These are phyloP conservation scores for Bassia scoparia DNA, from an alignment of 148 eudicot genomes.

Conservation along the genomic window DNA sequence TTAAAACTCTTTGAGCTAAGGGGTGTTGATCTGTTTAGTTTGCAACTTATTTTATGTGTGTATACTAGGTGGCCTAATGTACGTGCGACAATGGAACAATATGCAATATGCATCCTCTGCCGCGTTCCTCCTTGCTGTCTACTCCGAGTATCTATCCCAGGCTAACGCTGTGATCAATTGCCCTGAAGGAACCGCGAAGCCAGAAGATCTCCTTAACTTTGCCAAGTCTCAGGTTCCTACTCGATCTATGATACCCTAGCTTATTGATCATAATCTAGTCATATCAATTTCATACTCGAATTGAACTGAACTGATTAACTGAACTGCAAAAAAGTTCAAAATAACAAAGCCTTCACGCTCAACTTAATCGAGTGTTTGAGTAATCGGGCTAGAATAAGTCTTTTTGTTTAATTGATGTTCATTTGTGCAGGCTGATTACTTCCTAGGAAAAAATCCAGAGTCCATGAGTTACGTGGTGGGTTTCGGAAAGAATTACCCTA, in stretches of 20 bases:
- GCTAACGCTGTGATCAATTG: slow-evolving; percentile 29
- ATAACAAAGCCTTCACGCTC: too few species aligned
- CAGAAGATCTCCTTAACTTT: slow-evolving; percentile 42
- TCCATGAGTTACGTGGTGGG: slow-evolving; percentile 85
- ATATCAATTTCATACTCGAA: too few species aligned
- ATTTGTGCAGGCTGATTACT: slow-evolving; percentile 61
- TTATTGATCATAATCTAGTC: too few species aligned
- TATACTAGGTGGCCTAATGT: slow-evolving; percentile 64
- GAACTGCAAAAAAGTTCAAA: too few species aligned
- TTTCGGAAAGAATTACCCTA: slow-evolving; percentile 62
- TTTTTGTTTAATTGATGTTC: background rate
- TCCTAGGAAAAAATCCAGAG: slow-evolving; percentile 80
- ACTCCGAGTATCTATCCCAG: slow-evolving; percentile 38
- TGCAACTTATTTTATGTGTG: background rate
- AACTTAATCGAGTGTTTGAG: too few species aligned
- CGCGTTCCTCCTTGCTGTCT: slow-evolving; percentile 36
- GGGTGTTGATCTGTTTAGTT: background rate
- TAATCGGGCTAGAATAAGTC: background rate
- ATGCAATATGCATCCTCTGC: slow-evolving; percentile 51
- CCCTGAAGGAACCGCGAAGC: slow-evolving; percentile 27
- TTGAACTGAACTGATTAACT: too few species aligned
- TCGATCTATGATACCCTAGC: background rate
- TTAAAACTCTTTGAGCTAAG: too few species aligned
- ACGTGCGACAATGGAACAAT: slow-evolving; percentile 73
- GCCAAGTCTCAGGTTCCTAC: slow-evolving; percentile 66